These are phyloP conservation scores for Sequoiadendron giganteum DNA, from an alignment of 75 land plant species.

Conservation along the genomic window DNA sequence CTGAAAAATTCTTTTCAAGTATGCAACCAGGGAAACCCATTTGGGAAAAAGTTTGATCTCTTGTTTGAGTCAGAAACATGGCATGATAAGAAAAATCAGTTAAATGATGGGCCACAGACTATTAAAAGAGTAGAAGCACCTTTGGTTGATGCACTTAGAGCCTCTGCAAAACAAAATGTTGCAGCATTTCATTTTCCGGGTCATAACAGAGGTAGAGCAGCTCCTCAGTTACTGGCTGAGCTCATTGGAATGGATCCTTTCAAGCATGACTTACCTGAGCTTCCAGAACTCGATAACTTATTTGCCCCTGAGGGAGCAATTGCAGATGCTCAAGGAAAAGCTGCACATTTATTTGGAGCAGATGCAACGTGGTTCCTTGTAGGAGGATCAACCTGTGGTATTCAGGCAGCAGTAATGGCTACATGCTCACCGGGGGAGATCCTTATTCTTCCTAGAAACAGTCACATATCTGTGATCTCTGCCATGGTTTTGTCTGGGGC, in stretches of 20 bases:
- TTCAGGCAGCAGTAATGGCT: slow-evolving; percentile 92
- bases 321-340: slow-evolving; percentile 70
- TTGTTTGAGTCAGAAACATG: neutral
- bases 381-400: slow-evolving; percentile 88
- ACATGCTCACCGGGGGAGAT: slow-evolving; percentile 75
- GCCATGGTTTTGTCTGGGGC: slow-evolving; percentile 82
- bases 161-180: slow-evolving; percentile 53
- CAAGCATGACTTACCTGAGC: slow-evolving; percentile 78
- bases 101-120: neutral
- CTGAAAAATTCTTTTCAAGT: neutral
- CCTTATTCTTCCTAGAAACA: slow-evolving; percentile 78
- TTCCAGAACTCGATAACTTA: slow-evolving; percentile 86
- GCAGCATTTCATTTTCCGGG: slow-evolving; percentile 95
- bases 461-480: slow-evolving; percentile 81
- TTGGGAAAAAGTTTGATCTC: neutral
- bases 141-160: slow-evolving; percentile 57
- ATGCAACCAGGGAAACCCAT: slow-evolving; percentile 10
- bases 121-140: slow-evolving; percentile 42
- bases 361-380: slow-evolving; percentile 86
- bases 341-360: slow-evolving; percentile 73
- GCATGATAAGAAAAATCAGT: neutral
- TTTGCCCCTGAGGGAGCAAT: slow-evolving; percentile 78
- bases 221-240: slow-evolving; percentile 55
- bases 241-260: slow-evolving; percentile 60
- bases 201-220: slow-evolving; percentile 79